Evolutionary conservation across 2,329 filamentous ascomycete species (phyloP).

Genomic region (Remersonia thermophila): DNA sequence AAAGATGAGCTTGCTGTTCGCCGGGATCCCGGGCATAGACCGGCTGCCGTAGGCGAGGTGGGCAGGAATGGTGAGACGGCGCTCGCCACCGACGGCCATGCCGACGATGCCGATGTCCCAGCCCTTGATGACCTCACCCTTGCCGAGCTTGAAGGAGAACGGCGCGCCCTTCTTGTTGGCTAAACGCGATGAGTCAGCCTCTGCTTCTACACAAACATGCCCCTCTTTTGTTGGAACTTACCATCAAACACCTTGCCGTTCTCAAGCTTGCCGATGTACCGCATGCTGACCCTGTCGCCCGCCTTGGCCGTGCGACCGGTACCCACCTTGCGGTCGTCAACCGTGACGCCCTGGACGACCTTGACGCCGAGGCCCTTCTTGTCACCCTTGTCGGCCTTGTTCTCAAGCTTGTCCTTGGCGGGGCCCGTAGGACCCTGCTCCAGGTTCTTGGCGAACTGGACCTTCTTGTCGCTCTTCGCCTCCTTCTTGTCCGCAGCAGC

Average conservation of each 20-base stretch:
- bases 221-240: constrained; percentile 33
- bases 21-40: constrained; percentile 70
- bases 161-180: constrained; percentile 99
- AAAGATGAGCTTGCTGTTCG: constrained; percentile 83
- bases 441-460: constrained; percentile 97
- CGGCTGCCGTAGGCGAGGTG: constrained; percentile 82
- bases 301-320: constrained; percentile 76
- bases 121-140: constrained; percentile 94
- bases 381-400: constrained; percentile 25
- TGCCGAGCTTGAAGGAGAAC: constrained; percentile 89
- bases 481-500: constrained; percentile 46
- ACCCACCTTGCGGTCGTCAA: constrained; percentile 92
- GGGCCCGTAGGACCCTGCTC: constrained; percentile 87
- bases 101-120: constrained; percentile 93
- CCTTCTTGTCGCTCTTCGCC: constrained; percentile 72
- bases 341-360: constrained; percentile 73
- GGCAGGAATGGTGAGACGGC: constrained; percentile 79
- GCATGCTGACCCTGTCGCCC: constrained; percentile 82
- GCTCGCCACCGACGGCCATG: constrained; percentile 89
- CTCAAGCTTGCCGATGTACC: constrained; percentile 94
- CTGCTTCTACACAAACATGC: not conserved
- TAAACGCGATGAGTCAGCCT: constrained; percentile 25
- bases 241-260: constrained; percentile 93
- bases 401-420: constrained; percentile 28
- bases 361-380: constrained; percentile 49